Percentiles rank a stretch among this genome's conserved stretches.
These are phyloP conservation scores for Colletotrichum gloeosporioides DNA, from an alignment of 2,329 filamentous ascomycete genomes.

Conservation along the genomic window DNA sequence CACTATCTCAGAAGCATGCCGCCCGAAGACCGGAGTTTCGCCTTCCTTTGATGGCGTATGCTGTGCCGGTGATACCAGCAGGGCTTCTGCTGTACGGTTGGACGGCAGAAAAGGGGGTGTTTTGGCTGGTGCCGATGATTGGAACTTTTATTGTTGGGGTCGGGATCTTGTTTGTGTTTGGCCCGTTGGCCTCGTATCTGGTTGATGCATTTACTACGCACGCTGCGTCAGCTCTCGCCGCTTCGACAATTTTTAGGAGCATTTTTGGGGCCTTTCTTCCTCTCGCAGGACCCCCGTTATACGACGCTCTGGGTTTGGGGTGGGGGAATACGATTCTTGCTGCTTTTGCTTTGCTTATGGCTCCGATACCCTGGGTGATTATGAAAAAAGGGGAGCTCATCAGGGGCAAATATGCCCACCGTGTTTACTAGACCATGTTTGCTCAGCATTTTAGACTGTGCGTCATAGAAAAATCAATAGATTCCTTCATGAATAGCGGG, in stretches of 20 bases:
- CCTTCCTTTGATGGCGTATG: slow-evolving; percentile 24
- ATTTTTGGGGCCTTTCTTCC: slow-evolving; percentile 58
- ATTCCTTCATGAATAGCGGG: neutral
- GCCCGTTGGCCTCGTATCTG: slow-evolving; percentile 47
- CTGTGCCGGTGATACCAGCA: slow-evolving; percentile 28
- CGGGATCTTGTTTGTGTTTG: slow-evolving; percentile 26
- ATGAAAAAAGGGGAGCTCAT: slow-evolving; percentile 46
- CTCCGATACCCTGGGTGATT: slow-evolving; percentile 51
- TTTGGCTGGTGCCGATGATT: slow-evolving; percentile 64
- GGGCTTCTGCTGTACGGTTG: slow-evolving; percentile 31
- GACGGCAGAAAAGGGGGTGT: slow-evolving; percentile 52
- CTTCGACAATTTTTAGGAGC: slow-evolving; percentile 61
- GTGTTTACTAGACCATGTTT: neutral
- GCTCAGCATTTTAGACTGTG: neutral
- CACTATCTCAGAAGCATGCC: slow-evolving; percentile 15
- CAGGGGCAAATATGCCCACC: neutral
- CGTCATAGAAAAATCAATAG: neutral
- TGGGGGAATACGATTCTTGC: slow-evolving; percentile 52
- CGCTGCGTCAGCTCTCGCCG: slow-evolving; percentile 68
- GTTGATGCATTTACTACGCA: slow-evolving; percentile 61
- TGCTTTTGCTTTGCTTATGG: slow-evolving; percentile 45
- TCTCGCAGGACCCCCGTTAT: slow-evolving; percentile 55
- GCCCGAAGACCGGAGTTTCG: slow-evolving; percentile 24
- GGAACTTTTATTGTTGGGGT: slow-evolving; percentile 54
- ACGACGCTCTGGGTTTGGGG: slow-evolving; percentile 53